A percentile compares a stretch with the other conserved stretches of the same genome.
phyloP scores from a whole-genome alignment of 2,329 filamentous ascomycete species.

The Colletotrichum neosansevieriae region DNA sequence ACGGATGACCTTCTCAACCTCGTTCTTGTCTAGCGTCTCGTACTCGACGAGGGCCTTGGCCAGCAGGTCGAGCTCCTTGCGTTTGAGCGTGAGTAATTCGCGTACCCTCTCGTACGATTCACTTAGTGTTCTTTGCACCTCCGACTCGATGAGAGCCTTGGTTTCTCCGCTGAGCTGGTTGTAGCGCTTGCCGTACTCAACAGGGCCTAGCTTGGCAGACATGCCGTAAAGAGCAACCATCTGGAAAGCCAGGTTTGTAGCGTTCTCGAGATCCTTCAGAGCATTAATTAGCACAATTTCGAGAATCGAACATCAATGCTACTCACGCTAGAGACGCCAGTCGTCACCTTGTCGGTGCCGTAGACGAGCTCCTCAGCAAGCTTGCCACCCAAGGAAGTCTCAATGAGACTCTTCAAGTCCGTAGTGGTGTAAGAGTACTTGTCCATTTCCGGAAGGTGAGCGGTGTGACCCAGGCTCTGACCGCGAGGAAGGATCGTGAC shows the following conservation, averaged over 20 bases:
- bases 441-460: slow-evolving; percentile 90
- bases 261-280: slow-evolving; percentile 81
- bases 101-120: slow-evolving; percentile 82
- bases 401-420: slow-evolving; percentile 84
- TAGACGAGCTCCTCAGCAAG: slow-evolving; percentile 93
- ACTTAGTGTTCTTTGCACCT: slow-evolving; percentile 87
- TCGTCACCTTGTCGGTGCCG: slow-evolving; percentile 90
- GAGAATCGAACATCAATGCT: background rate
- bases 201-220: slow-evolving; percentile 87
- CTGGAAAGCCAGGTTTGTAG: slow-evolving; percentile 84
- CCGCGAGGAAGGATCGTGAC: slow-evolving; percentile 96
- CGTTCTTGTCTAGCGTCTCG: slow-evolving; percentile 88
- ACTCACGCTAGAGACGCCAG: slow-evolving; percentile 83
- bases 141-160: slow-evolving; percentile 85
- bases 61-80: slow-evolving; percentile 87
- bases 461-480: slow-evolving; percentile 86
- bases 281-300: slow-evolving; percentile 48
- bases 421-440: slow-evolving; percentile 89
- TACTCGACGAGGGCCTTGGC: slow-evolving; percentile 93
- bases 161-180: slow-evolving; percentile 86
- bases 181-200: slow-evolving; percentile 88
- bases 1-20: slow-evolving; percentile 89
- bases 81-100: slow-evolving; percentile 77
- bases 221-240: slow-evolving; percentile 94
- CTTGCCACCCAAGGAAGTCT: slow-evolving; percentile 86